Evolutionary conservation across 176 grass and related monocot species (phyloP), one percentile per base, ranked within the genome.

Genomic region (Pontederia crassipes): DNA sequence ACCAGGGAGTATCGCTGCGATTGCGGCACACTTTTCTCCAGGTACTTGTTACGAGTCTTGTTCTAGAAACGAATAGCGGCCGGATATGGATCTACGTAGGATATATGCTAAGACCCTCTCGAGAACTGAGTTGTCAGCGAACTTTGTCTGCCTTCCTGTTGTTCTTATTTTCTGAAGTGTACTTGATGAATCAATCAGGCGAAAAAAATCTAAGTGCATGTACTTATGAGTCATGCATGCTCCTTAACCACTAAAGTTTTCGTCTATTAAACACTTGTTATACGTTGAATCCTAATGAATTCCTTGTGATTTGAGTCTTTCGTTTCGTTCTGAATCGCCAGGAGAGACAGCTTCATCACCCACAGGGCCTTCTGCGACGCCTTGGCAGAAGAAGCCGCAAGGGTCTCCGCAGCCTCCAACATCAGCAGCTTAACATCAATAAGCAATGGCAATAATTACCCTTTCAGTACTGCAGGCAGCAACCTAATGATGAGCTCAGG

Each of bases 1-100:
- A 72, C 69, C 8, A 27, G 69, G 9, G 57, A 72, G 57, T 72
- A 72, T 56, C 69, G 69, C 69, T 72, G 69, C 13, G 47, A 72
- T 27, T 72, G 69, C 13, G 69, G 69, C 24, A 61, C 57, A 14
- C 26, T 72, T 15, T 72, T 72, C 69, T 59, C 57, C 11, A 72
- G 69, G 69, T 72, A 56, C 1, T 50, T 48, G 12, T 1, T 20
- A 7, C 26, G 7, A 11, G 0, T 51, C 18, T 24, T 24, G 20
- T 24, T 24, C 17, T 13, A 10, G 17, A 59, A 58, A 11, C 12
- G 4, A 59, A 12, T 27, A 12, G 20, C 5, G 8, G 17, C 20
- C 18, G 28, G 27, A 26, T 59, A 12, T 29, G 12, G 20, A 28
- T 27, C 28, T 8, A 27, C 55, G 10, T 20, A 17, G 10, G 14